Base-by-base conservation (phyloP, 2,329 filamentous ascomycete genomes). In the Aaosphaeria arxii region DNA sequence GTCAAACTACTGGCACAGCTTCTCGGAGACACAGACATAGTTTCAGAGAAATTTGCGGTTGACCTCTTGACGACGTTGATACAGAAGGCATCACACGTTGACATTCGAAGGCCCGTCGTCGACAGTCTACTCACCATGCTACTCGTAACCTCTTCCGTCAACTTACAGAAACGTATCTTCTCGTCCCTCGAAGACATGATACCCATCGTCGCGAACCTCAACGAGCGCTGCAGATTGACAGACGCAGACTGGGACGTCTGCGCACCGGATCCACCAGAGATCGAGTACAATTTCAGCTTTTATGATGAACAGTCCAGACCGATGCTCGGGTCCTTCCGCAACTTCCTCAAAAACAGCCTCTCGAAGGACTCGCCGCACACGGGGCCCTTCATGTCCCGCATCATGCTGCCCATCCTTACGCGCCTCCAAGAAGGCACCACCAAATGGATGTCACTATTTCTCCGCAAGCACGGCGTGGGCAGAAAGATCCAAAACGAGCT, bases 1-100 rank as follows among this genome's bases (percentile, higher is more conserved):
- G 61, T 73, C 41, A 75, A 76, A 44, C 59, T 70, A 39, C 60
- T 76, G 1, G 70, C 71, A 1, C 65, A 74, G 48, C 45, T 74
- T 3, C 55, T 75, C 11, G 49, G 64, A 5, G 52, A 60, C 7
- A 56, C 68, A 0, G 51, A 62, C 0, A 71, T 68, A 33, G 56
- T 75, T 7, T 61, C 64, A 5, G 55, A 65, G 11, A 46, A 57
- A 0, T 54, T 56, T 11, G 51, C 69, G 1, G 43, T 71, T 4
- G 57, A 61, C 1, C 50, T 73, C 0, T 55, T 76, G 5, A 43
- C 55, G 1, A 53, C 50, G 4, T 50, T 75, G 5, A 54, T 70
- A 2, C 50, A 51, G 5, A 60, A 51, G 9, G 53, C 58, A 4
- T 59, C 59, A 5, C 73, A 76, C 45, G 52, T 66, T 2, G 73